Conservation (phyloP, 2,329 filamentous ascomycete species). For the Colletotrichum tropicicola region DNA sequence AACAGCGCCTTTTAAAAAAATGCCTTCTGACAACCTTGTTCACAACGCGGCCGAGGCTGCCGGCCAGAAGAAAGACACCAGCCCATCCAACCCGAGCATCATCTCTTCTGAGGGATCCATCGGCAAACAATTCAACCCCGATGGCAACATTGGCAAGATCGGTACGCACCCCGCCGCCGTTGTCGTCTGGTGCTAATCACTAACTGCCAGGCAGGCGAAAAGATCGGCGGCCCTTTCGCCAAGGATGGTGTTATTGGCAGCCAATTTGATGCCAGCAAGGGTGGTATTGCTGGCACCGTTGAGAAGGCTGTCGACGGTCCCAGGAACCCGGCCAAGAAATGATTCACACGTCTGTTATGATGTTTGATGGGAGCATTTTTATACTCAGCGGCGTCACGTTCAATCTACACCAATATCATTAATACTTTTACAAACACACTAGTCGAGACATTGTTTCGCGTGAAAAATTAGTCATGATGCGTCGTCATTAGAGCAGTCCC, state of each 20-base stretch:
- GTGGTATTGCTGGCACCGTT: constrained; percentile 17
- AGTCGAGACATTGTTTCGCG: too few relatives aligned
- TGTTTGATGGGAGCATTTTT: too few relatives aligned
- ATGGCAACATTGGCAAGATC: constrained; percentile 23
- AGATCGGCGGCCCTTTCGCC: constrained; percentile 14
- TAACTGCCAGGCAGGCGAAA: neutral
- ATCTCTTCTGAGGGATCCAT: constrained; percentile 23
- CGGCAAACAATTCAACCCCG: constrained; percentile 27
- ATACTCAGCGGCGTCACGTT: too few relatives aligned
- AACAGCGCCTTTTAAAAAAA: neutral
- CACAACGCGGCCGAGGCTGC: neutral
- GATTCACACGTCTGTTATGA: neutral
- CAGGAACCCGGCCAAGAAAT: constrained; percentile 24
- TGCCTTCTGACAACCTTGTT: constrained; percentile 20
- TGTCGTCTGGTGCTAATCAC: neutral
- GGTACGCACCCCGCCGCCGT: neutral
- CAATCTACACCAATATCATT: too few relatives aligned
- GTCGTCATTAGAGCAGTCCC: too few relatives aligned
- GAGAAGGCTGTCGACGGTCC: constrained; percentile 17
- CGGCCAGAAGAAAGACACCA: constrained; percentile 21
- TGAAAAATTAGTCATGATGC: too few relatives aligned
- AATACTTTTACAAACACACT: too few relatives aligned
- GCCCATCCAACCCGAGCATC: constrained; percentile 15
- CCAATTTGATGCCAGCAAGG: constrained; percentile 21
- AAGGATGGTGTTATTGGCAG: constrained; percentile 22